Evolutionary conservation across 805 yeast genomes (phyloP), one percentile per base, ranked within the genome.

Genomic region (Starmerella apicola): DNA sequence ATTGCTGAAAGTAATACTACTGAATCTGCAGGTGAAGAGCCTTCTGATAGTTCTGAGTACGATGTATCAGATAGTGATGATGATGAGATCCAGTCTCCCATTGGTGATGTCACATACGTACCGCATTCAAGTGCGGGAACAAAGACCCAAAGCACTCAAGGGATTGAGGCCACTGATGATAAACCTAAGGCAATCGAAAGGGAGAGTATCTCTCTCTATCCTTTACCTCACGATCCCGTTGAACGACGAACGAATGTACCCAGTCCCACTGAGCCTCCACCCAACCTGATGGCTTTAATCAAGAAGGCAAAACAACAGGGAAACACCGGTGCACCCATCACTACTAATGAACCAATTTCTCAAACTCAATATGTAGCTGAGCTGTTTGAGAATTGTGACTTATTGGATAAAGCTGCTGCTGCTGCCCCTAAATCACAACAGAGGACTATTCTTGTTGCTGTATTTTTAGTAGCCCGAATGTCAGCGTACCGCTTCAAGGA

Each of bases 321-420:
- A 0, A 37, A 37, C 9, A 46, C 60, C 12, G 77, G 95, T 0
- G 85, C 88, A 86, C 98, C 98, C 1, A 94, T 91, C 6, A 77
- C 91, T 1, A 72, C 85, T 39, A 91, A 91, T 61, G 98, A 91
- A 59, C 98, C 98, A 0, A 56, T 88, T 18, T 74, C 93, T 0
- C 74, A 81, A 22, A 65, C 88, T 41, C 95, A 91, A 57, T 72
- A 76, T 46, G 73, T 78, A 50, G 68, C 91, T 0, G 98, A 91
- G 58, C 59, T 75, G 34, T 67, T 81, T 54, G 98, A 91, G 58
- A 83, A 83, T 57, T 59, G 81, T 25, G 63, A 71, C 32, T 54
- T 91, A 30, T 62, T 91, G 32, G 75, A 76, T 46, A 67, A 71
- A 29, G 82, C 93, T 0, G 57, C 72, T n/a, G 62, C 66, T 0